phyloP scores from a whole-genome alignment of 1,139 yeast genomes.

The Protomyces lactucae-debilis region DNA sequence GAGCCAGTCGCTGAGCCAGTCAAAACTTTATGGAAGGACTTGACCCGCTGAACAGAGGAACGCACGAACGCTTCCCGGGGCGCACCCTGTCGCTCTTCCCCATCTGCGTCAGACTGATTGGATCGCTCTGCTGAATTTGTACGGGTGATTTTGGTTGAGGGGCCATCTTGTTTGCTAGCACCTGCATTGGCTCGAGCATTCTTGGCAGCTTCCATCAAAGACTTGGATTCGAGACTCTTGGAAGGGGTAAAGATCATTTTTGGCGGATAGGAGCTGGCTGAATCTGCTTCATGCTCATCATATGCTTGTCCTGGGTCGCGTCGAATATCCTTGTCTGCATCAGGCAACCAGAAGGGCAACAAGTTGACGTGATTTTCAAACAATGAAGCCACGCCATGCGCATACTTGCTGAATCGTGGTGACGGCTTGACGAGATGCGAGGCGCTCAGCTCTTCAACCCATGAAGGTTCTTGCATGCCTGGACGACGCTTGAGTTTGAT shows the following conservation, averaged over 20 bases:
- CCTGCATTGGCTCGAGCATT: conserved; percentile 37
- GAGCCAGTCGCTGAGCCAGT: conserved; percentile 4
- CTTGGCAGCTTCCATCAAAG: conserved; percentile 29
- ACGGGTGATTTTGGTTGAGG: conserved; percentile 5
- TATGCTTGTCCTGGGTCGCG: conserved; percentile 71
- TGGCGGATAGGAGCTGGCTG: conserved; percentile 23
- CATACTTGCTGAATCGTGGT: conserved; percentile 82
- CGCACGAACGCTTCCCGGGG: conserved; percentile 2
- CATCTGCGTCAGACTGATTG: conserved; percentile 38
- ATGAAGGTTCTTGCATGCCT: conserved; percentile 39
- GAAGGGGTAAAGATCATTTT: conserved; percentile 26
- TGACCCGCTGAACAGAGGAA: conserved; percentile 9
- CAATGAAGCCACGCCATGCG: conserved; percentile 84
- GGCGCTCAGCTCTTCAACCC: conserved; percentile 84
- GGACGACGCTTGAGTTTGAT: conserved; percentile 54
- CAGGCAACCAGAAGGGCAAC: conserved; percentile 92
- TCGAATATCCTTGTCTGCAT: conserved; percentile 74
- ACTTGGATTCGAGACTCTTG: conserved; percentile 28
- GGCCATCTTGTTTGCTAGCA: conserved; percentile 32
- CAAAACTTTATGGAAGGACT: conserved; percentile 6
- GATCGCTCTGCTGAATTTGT: conserved; percentile 38
- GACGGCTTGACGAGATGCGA: conserved; percentile 84
- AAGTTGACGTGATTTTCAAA: conserved; percentile 65
- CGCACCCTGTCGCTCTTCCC: conserved; percentile 47
- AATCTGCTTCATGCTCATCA: conserved; percentile 47